Evolutionary conservation across 192 early-diverging fungal genomes (phyloP).

Genomic region (Coemansia sp.): DNA sequence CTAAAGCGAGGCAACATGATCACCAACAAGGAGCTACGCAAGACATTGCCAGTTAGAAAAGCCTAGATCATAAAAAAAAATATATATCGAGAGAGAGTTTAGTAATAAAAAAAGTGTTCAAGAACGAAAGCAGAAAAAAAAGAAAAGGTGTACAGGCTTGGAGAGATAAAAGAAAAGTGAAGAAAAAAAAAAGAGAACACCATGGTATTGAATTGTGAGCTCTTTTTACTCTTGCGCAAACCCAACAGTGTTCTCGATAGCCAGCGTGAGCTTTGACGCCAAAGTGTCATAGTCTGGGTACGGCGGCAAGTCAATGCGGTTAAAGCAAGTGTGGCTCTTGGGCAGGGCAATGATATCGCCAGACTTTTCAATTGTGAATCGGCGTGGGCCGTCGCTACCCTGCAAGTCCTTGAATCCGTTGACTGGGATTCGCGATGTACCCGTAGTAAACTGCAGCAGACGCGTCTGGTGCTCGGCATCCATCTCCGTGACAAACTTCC

Average conservation of each 20-base stretch:
- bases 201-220: background rate
- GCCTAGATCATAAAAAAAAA: background rate
- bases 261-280: constrained; percentile 80
- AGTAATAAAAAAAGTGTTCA: background rate
- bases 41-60: background rate
- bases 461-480: constrained; percentile 95
- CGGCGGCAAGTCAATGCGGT: constrained; percentile 94
- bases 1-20: constrained; percentile 51
- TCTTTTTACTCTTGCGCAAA: constrained; percentile 83
- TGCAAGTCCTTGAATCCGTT: constrained; percentile 99
- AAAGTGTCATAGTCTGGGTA: constrained; percentile 83
- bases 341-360: constrained; percentile 86
- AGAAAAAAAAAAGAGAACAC: constrained; percentile 13
- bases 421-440: constrained; percentile 96
- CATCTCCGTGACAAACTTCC: constrained; percentile 86
- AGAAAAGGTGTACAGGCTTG: constrained; percentile 8
- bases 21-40: constrained; percentile 35
- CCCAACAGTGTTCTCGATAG: constrained; percentile 95
- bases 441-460: constrained; percentile 96
- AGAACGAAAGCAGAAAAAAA: background rate
- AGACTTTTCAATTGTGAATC: constrained; percentile 95
- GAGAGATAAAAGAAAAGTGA: background rate
- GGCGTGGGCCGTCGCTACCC: constrained; percentile 92
- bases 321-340: constrained; percentile 97
- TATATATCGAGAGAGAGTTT: background rate